A percentile compares a stretch with the other conserved stretches of the same genome.
These are phyloP conservation scores for Solanum infundibuliforme DNA, from an alignment of 257 asterid genomes.

Conservation along the genomic window DNA sequence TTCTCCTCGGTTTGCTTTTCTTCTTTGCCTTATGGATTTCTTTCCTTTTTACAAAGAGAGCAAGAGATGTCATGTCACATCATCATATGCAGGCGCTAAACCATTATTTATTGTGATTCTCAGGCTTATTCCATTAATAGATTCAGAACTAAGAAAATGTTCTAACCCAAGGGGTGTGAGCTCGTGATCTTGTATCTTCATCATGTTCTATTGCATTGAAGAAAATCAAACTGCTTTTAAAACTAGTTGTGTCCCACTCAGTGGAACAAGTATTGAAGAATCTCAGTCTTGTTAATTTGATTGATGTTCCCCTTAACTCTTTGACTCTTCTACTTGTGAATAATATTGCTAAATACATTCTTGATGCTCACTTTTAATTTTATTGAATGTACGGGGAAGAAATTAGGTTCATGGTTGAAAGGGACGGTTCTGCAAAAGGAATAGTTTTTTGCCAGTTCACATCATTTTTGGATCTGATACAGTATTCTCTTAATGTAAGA, in stretches of 20 bases:
- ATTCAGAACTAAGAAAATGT: neutral
- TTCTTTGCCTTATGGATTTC: slow-evolving; percentile 23
- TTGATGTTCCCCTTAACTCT: neutral
- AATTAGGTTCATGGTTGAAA: slow-evolving; percentile 35
- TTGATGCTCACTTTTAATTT: slow-evolving; percentile 4
- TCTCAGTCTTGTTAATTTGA: neutral
- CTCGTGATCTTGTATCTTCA: neutral
- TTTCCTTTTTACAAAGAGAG: neutral
- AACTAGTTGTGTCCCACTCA: neutral
- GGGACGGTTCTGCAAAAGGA: slow-evolving; percentile 92
- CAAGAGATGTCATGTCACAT: neutral
- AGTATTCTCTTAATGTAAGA: slow-evolving; percentile 37
- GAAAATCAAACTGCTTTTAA: neutral
- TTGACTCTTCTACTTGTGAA: neutral
- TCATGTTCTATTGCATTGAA: neutral
- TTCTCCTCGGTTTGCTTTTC: neutral
- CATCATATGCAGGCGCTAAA: neutral
- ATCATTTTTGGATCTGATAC: slow-evolving; percentile 84
- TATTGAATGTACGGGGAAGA: slow-evolving; percentile 60
- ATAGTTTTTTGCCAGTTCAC: slow-evolving; percentile 88
- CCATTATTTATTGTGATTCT: neutral
- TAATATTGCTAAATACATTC: neutral
- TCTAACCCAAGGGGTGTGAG: neutral
- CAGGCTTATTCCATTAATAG: neutral
- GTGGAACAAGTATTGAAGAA: neutral